Evolutionary conservation across 441 rosid species (phyloP).

Genomic region (Populus trichocarpa): DNA sequence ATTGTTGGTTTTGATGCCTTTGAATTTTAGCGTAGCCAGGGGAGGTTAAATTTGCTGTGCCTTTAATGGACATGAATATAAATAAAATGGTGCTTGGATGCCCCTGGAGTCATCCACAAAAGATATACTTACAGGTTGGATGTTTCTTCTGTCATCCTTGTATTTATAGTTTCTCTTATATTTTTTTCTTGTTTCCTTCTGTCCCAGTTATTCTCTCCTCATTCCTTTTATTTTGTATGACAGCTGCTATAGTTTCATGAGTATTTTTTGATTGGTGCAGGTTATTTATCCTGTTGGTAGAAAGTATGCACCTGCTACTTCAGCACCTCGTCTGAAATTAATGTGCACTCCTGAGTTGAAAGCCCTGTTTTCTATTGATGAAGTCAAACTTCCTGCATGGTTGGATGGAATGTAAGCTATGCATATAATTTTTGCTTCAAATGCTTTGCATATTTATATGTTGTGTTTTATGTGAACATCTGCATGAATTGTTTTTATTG

Average conservation of each 20-base stretch:
- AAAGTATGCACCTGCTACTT: conserved; percentile 63
- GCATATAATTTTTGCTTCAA: conserved; percentile 4
- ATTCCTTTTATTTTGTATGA: neutral
- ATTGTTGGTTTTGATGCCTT: conserved; percentile 47
- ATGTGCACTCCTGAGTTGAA: conserved; percentile 66
- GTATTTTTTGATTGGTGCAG: conserved; percentile 29
- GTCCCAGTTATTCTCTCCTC: conserved; percentile 6
- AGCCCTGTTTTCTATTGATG: conserved; percentile 64
- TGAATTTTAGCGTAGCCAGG: conserved; percentile 73
- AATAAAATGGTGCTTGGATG: conserved; percentile 77
- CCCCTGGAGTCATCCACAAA: conserved; percentile 86
- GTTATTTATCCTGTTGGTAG: conserved; percentile 74
- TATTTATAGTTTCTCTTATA: neutral
- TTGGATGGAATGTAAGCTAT: conserved; percentile 76
- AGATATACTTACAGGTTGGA: conserved; percentile 79
- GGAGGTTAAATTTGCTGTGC: conserved; percentile 93
- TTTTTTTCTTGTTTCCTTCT: neutral
- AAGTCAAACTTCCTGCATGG: conserved; percentile 95
- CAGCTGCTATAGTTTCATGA: conserved; percentile 12
- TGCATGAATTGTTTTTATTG: neutral
- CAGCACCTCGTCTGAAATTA: conserved; percentile 82
- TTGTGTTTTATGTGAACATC: conserved; percentile 5
- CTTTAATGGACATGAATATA: conserved; percentile 66
- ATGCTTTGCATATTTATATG: neutral
- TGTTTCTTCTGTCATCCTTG: conserved; percentile 17